phyloP scores from a whole-genome alignment of 2,329 filamentous ascomycete species.

The Aschersonia sp. region DNA sequence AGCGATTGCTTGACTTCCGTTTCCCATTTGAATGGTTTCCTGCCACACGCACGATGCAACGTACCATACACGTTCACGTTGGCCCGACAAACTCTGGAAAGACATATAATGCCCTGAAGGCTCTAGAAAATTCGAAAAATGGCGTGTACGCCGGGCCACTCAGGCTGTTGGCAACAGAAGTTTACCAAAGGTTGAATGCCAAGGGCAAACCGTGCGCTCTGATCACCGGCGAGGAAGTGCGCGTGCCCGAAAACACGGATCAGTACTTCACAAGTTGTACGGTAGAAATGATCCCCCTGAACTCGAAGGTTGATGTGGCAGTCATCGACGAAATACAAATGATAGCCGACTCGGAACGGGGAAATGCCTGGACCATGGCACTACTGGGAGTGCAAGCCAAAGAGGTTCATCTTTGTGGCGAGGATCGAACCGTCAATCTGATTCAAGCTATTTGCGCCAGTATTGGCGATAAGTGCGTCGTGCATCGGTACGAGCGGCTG shows the following conservation, averaged over 20 bases:
- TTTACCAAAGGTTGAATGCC: slow-evolving; percentile 74
- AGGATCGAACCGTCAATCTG: slow-evolving; percentile 66
- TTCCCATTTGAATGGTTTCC: slow-evolving; percentile 90
- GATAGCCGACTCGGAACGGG: slow-evolving; percentile 67
- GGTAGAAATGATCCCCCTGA: slow-evolving; percentile 68
- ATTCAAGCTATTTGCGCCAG: slow-evolving; percentile 64
- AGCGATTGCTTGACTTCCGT: slow-evolving; percentile 63
- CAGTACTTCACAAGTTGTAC: slow-evolving; percentile 67
- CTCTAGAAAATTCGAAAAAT: slow-evolving; percentile 57
- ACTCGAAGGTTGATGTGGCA: slow-evolving; percentile 58
- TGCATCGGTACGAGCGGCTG: slow-evolving; percentile 74
- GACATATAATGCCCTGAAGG: slow-evolving; percentile 84
- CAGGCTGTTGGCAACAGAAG: slow-evolving; percentile 78
- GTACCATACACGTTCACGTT: slow-evolving; percentile 82
- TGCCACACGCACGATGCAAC: slow-evolving; percentile 61
- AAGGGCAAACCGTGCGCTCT: slow-evolving; percentile 66
- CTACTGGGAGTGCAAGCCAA: slow-evolving; percentile 73
- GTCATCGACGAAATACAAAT: slow-evolving; percentile 99
- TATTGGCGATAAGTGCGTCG: slow-evolving; percentile 66
- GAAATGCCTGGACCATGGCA: slow-evolving; percentile 90
- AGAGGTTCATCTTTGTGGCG: slow-evolving; percentile 88
- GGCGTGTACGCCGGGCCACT: slow-evolving; percentile 89
- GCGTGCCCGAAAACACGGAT: slow-evolving; percentile 45
- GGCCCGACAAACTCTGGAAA: slow-evolving; percentile 97
- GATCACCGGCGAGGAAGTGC: slow-evolving; percentile 81